Conservation (phyloP, 2,329 filamentous ascomycete genomes). For the Alternaria gaisen region DNA sequence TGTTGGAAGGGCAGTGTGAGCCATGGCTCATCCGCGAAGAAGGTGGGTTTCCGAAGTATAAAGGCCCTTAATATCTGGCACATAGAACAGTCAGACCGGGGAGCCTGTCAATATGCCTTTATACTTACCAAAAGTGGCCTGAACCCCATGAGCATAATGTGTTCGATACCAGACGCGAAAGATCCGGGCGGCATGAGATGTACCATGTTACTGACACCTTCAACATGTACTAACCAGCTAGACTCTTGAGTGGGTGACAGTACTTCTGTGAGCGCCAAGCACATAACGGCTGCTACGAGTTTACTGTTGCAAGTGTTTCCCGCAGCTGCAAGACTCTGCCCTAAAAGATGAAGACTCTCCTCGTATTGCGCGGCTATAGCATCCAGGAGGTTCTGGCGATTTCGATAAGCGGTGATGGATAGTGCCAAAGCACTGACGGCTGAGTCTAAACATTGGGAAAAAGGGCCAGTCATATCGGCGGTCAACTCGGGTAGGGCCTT, state of each 20-base stretch:
- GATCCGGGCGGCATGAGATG: not conserved
- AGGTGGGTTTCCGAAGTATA: not conserved
- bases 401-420: not conserved
- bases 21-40: not conserved
- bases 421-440: conserved; percentile 2
- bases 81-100: not conserved
- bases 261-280: not conserved
- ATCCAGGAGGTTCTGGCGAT: not conserved
- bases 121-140: not conserved
- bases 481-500: not conserved
- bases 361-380: not conserved
- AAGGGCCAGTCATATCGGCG: not conserved
- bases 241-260: not conserved
- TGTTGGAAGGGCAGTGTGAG: not conserved
- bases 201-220: not conserved
- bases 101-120: not conserved
- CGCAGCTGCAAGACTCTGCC: not conserved
- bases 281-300: not conserved
- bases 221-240: not conserved
- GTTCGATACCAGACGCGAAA: not conserved
- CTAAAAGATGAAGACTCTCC: not conserved
- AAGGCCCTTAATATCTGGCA: not conserved
- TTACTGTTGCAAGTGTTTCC: not conserved
- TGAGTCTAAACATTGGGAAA: not conserved
- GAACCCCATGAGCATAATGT: not conserved